phyloP scores from a whole-genome alignment of 2,329 filamentous ascomycete species.

The Xylaria sp. region DNA sequence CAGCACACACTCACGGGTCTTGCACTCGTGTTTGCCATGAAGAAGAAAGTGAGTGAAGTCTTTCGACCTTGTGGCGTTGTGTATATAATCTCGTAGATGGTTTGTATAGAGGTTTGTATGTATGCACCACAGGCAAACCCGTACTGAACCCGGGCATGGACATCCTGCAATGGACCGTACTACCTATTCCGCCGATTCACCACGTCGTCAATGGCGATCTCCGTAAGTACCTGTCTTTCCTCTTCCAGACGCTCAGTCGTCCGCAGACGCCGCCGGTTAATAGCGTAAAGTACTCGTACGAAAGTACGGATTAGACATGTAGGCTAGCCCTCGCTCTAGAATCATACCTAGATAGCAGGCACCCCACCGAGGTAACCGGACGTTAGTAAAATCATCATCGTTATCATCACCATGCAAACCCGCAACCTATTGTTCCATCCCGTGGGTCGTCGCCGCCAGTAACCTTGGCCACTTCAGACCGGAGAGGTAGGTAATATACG shows the following conservation, averaged over 20 bases:
- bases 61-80: too few relatives aligned
- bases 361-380: too few relatives aligned
- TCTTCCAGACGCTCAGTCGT: neutral
- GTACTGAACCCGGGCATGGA: neutral
- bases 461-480: too few relatives aligned
- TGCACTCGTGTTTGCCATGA: too few relatives aligned
- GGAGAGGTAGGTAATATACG: too few relatives aligned
- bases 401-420: neutral
- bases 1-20: too few relatives aligned
- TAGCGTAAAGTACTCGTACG: neutral
- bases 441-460: too few relatives aligned
- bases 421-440: neutral
- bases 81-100: too few relatives aligned
- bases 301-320: neutral
- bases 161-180: neutral
- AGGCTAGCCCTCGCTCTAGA: neutral
- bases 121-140: neutral
- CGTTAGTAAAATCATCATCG: neutral
- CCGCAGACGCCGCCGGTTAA: neutral
- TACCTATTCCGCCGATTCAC: neutral
- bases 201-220: neutral
- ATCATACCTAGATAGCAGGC: too few relatives aligned
- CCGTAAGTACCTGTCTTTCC: neutral
- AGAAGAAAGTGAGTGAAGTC: too few relatives aligned
- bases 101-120: neutral